phyloP scores from a whole-genome alignment of 495 filamentous ascomycete genomes.

The Hypoxylon lenormandii region DNA sequence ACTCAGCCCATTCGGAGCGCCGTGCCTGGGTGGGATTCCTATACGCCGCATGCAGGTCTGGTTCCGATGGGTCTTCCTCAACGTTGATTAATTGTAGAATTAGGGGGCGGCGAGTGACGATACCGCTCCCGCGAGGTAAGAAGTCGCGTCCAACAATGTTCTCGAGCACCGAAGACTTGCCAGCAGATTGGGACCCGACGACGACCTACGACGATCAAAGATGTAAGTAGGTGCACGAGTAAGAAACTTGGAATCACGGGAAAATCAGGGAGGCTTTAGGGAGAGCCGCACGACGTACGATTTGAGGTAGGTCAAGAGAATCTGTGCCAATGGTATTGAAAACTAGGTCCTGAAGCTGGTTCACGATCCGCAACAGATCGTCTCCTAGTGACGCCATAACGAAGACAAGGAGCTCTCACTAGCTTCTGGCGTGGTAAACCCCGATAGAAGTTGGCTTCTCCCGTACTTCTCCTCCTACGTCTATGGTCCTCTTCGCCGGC shows the following conservation, averaged over 20 bases:
- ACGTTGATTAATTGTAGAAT: slow-evolving; percentile 99
- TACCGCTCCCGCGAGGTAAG: slow-evolving; percentile 92
- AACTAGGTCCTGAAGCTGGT: slow-evolving; percentile 96
- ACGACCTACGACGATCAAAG: slow-evolving; percentile 77
- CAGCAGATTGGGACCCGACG: slow-evolving; percentile 97
- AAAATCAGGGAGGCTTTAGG: slow-evolving; percentile 4
- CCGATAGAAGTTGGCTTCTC: slow-evolving; percentile 2
- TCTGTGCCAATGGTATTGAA: slow-evolving; percentile 99
- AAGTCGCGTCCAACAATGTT: slow-evolving; percentile 99
- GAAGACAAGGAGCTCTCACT: slow-evolving; percentile 25
- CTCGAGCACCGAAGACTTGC: slow-evolving; percentile 98
- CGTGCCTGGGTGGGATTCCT: slow-evolving; percentile 59
- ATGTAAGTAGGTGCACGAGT: slow-evolving; percentile 32
- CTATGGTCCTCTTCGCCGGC: slow-evolving; percentile 20
- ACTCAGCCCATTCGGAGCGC: slow-evolving; percentile 90
- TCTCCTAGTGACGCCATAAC: slow-evolving; percentile 80
- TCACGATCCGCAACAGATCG: slow-evolving; percentile 89
- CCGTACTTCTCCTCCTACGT: slow-evolving; percentile 2
- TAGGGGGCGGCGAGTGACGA: slow-evolving; percentile 91
- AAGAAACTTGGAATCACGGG: slow-evolving; percentile 1
- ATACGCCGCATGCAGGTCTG: slow-evolving; percentile 70
- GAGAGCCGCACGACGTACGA: slow-evolving; percentile 72
- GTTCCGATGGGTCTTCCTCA: slow-evolving; percentile 79
- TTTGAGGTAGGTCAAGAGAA: slow-evolving; percentile 95
- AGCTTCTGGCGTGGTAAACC: slow-evolving; percentile 5